Evolutionary conservation across 306 rosid genomes (phyloP).

Genomic region (Acacia crassicarpa): DNA sequence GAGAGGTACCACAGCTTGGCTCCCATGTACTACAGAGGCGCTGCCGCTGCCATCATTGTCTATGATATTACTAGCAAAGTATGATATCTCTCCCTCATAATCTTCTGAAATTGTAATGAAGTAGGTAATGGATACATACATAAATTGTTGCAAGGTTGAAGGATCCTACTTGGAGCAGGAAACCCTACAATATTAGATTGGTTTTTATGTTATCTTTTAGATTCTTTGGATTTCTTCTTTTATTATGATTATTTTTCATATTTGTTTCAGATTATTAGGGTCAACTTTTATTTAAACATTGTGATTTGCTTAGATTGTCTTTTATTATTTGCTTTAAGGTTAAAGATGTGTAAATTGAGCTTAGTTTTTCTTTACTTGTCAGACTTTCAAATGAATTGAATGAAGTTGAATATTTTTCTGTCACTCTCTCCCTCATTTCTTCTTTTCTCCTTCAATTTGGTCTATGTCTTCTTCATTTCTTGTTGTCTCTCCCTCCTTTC

Average conservation of each 20-base stretch:
- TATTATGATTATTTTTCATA: neutral
- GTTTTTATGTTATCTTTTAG: neutral
- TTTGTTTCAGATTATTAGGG: neutral
- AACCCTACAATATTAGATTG: neutral
- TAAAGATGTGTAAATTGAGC: neutral
- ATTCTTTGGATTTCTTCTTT: neutral
- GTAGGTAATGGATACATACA: neutral
- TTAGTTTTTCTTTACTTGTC: neutral
- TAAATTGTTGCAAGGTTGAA: neutral
- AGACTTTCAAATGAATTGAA: neutral
- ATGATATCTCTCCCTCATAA: conserved; percentile 32
- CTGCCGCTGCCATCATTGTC: conserved; percentile 69
- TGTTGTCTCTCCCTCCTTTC: neutral
- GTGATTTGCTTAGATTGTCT: neutral
- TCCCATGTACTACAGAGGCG: conserved; percentile 74
- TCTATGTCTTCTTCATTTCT: neutral
- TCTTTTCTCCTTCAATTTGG: neutral
- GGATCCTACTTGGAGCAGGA: neutral
- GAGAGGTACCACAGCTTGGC: conserved; percentile 72
- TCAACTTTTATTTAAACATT: neutral
- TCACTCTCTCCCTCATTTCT: neutral
- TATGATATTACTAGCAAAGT: conserved; percentile 59
- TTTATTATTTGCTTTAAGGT: neutral
- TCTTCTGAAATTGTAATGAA: conserved; percentile 17
- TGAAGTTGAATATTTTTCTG: neutral